Base-by-base conservation (phyloP, 345 rosid genomes). In the Eucalyptus polybractea region DNA sequence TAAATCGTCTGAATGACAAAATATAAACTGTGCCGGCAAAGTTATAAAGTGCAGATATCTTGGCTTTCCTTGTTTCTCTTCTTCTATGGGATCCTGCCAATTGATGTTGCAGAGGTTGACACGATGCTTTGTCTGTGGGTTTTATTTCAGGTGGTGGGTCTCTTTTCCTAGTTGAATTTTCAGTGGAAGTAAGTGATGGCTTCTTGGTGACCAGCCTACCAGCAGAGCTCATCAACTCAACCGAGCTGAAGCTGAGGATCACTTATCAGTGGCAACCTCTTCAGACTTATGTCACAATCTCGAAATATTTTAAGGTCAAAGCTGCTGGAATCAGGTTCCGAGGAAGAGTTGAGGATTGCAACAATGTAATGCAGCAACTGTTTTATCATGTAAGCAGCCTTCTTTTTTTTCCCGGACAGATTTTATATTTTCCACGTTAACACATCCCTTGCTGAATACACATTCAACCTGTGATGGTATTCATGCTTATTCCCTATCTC, bases 241-340 rank as follows among this genome's bases (percentile, higher is more conserved):
- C 99, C 5, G 99, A 97, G 92, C 91, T 97, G 87, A 97, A 95
- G 97, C 91, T 94, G 21, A 93, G 87, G 90, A 93, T 90, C 45
- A 91, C 90, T 89, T 92, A 92, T 89, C 94, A 89, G 87, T 97
- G 99, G 99, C 98, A 96, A 90, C 97, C 98, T 27, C 94, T 97
- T 90, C 98, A 97, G 91, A 94, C 99, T 37, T 97, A 97, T 65
- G 95, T 97, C 5, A 56, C 98, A 3, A 97, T 97, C 91, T 96
- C 99, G 25, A 94, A 93, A 90, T 98, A 95, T 87, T 96, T 96
- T 88, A 88, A 31, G 89, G 94, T 97, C 29, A 93, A 92, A 94
- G 99, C 98, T 22, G 92, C 89, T 15, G 99, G 99, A 91, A 88
- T 97, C 86, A 94, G 98, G 92, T 93, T 97, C 76, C 95, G 91